phyloP scores from a whole-genome alignment of 2,329 filamentous ascomycete genomes.

The Chrysoporthe deuterocubensis region DNA sequence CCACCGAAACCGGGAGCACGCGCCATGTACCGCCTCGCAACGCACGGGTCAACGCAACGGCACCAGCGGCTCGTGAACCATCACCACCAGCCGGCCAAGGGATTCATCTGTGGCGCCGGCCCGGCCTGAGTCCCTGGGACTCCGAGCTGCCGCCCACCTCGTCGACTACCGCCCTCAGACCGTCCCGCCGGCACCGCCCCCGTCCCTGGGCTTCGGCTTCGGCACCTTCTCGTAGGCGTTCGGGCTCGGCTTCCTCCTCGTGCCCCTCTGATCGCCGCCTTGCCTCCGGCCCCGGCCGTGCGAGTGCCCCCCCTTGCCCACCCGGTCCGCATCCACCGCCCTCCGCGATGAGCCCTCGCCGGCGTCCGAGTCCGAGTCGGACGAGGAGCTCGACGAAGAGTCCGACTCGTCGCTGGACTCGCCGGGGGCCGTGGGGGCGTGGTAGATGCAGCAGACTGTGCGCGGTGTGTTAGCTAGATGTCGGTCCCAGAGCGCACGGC shows the following conservation, averaged over 20 bases:
- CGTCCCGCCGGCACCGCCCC: constrained; percentile 15
- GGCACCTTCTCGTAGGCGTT: constrained; percentile 30
- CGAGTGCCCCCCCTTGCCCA: constrained; percentile 20
- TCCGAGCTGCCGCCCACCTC: neutral
- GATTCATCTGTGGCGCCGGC: neutral
- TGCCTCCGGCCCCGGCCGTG: constrained; percentile 20
- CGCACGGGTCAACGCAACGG: neutral
- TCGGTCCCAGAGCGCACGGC: no score
- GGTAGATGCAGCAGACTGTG: constrained; percentile 98
- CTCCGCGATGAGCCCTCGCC: constrained; percentile 52
- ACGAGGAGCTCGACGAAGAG: constrained; percentile 59
- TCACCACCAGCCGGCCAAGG: neutral
- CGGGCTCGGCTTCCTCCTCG: constrained; percentile 27
- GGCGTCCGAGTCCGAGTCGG: constrained; percentile 24
- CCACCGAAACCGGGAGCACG: neutral
- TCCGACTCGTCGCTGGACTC: constrained; percentile 77
- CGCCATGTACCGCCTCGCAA: neutral
- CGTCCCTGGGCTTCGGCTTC: constrained; percentile 27
- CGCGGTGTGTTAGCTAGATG: neutral
- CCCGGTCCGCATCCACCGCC: constrained; percentile 14
- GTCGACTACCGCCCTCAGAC: constrained; percentile 1
- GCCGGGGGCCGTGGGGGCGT: constrained; percentile 78
- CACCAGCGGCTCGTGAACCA: neutral
- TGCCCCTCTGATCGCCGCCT: constrained; percentile 10
- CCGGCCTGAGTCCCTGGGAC: neutral